Conservation (phyloP, 768 basidiomycete species). For the Dictyophora rubrovolvata region DNA sequence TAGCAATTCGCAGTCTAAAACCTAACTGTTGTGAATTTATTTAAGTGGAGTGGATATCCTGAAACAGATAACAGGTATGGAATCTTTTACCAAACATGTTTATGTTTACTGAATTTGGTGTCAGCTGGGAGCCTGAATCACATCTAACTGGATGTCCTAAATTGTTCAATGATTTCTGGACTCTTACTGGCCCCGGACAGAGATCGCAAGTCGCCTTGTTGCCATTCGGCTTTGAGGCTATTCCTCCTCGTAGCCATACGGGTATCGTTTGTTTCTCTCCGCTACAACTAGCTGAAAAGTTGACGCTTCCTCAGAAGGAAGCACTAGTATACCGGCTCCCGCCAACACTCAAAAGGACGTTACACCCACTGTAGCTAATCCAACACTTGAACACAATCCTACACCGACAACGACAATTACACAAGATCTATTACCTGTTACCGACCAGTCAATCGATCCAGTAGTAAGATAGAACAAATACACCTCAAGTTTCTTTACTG, state of each 20-base stretch:
- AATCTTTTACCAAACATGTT: background rate
- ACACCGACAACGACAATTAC: too few species aligned
- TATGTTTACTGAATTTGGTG: slow-evolving; percentile 1
- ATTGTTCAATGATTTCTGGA: slow-evolving; percentile 56
- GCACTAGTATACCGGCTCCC: too few species aligned
- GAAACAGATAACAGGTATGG: slow-evolving; percentile 47
- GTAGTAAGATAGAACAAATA: background rate
- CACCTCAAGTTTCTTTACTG: background rate
- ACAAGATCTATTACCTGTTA: too few species aligned
- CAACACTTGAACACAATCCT: too few species aligned
- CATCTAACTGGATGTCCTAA: slow-evolving; percentile 51
- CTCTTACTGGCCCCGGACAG: slow-evolving; percentile 46
- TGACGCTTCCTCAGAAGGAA: too few species aligned
- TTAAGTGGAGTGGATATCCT: slow-evolving; percentile 60
- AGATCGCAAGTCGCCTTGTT: slow-evolving; percentile 32
- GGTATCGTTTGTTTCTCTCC: slow-evolving; percentile 23
- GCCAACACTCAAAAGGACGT: too few species aligned
- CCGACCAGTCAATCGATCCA: too few species aligned
- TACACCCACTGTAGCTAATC: too few species aligned
- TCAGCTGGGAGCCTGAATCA: slow-evolving; percentile 59
- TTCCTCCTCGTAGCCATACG: slow-evolving; percentile 48
- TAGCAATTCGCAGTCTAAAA: background rate
- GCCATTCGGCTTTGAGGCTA: slow-evolving; percentile 30
- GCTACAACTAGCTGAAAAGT: too few species aligned
- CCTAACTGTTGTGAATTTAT: background rate